Evolutionary conservation across 148 eudicot species (phyloP).

Genomic region (Chenopodium berlandieri): DNA sequence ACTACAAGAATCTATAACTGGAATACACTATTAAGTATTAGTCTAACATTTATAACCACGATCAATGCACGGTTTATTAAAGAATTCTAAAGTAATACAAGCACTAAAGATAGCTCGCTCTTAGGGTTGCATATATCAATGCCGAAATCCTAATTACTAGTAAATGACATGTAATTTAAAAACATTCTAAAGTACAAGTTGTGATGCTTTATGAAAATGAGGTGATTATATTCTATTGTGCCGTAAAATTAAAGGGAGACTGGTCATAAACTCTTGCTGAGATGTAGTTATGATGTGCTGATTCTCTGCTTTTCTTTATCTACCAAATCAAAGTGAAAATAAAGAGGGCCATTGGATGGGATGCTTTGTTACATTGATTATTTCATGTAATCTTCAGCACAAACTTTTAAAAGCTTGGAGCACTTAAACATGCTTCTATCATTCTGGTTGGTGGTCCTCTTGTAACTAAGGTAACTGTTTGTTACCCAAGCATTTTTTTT

Average conservation of each 20-base stretch:
- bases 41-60: too few relatives aligned
- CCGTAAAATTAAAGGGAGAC: slow-evolving; percentile 28
- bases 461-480: slow-evolving; percentile 7
- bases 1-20: too few relatives aligned
- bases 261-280: slow-evolving; percentile 36
- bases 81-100: too few relatives aligned
- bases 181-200: slow-evolving; percentile 49
- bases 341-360: slow-evolving; percentile 26
- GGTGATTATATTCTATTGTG: slow-evolving; percentile 19
- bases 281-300: slow-evolving; percentile 35
- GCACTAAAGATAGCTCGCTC: too few relatives aligned
- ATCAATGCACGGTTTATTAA: too few relatives aligned
- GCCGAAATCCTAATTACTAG: not conserved
- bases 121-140: too few relatives aligned
- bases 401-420: slow-evolving; percentile 30
- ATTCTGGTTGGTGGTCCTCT: slow-evolving; percentile 19
- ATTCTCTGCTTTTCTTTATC: slow-evolving; percentile 42
- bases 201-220: slow-evolving; percentile 34
- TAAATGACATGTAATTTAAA: slow-evolving; percentile 31
- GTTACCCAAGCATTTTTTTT: not conserved
- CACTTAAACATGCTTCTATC: slow-evolving; percentile 24
- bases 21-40: too few relatives aligned
- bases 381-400: slow-evolving; percentile 27
- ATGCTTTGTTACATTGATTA: slow-evolving; percentile 32
- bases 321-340: slow-evolving; percentile 30